Evolutionary conservation across 768 basidiomycete species (phyloP).

Genomic region (Lactifluus echinatus): DNA sequence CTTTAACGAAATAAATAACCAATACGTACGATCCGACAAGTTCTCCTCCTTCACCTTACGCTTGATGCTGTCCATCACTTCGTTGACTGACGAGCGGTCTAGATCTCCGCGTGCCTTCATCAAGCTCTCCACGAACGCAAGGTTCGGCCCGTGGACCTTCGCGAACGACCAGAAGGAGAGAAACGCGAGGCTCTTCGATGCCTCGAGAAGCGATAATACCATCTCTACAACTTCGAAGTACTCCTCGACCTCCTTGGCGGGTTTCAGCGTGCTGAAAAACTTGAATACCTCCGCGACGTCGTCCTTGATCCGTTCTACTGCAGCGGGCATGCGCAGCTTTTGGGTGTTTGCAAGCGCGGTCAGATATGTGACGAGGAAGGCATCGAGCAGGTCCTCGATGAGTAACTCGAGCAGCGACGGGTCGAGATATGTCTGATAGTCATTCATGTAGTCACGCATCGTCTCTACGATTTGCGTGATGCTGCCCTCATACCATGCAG

Average conservation of each 20-base stretch:
- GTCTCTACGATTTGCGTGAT: constrained; percentile 89
- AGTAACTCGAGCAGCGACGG: constrained; percentile 84
- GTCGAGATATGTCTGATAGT: constrained; percentile 89
- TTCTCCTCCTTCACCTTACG: constrained; percentile 89
- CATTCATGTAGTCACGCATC: constrained; percentile 90
- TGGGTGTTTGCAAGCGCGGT: constrained; percentile 75
- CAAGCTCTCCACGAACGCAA: constrained; percentile 82
- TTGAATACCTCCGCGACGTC: constrained; percentile 72
- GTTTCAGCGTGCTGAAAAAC: constrained; percentile 76
- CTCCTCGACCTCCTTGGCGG: constrained; percentile 67
- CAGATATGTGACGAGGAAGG: constrained; percentile 85
- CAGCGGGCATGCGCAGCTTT: constrained; percentile 81
- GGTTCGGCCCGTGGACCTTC: constrained; percentile 86
- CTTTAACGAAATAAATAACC: background rate
- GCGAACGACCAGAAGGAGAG: constrained; percentile 93
- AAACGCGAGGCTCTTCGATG: constrained; percentile 84
- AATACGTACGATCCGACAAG: constrained; percentile 64
- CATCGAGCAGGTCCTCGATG: constrained; percentile 85
- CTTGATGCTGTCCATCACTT: constrained; percentile 90
- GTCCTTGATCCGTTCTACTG: constrained; percentile 69
- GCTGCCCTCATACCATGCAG: constrained; percentile 84
- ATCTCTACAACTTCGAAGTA: constrained; percentile 83
- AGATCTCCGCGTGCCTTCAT: constrained; percentile 87
- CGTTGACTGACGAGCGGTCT: constrained; percentile 77
- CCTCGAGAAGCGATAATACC: constrained; percentile 71